Conservation (phyloP, 192 early-diverging fungal genomes). For the Glomus cerebriforme region DNA sequence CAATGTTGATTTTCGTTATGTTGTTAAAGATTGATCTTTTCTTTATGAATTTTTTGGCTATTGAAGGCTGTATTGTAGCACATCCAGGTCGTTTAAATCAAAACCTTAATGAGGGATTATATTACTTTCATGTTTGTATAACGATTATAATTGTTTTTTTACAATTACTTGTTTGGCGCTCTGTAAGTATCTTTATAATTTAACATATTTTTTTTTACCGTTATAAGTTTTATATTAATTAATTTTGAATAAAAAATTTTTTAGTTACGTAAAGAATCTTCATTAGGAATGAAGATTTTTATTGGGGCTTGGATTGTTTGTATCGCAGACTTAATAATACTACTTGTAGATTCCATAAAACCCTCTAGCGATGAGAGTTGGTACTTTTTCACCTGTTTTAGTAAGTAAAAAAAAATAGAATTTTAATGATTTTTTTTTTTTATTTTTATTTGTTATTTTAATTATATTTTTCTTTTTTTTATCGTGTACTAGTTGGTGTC, state of each 20-base stretch:
- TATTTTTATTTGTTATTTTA: not conserved
- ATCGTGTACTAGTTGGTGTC: not conserved
- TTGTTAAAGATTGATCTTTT: conserved; percentile 83
- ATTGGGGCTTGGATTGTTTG: conserved; percentile 7
- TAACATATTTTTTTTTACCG: not conserved
- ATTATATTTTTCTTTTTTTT: not conserved
- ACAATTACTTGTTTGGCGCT: conserved; percentile 2
- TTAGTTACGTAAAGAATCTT: conserved; percentile 14
- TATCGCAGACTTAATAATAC: conserved; percentile 14
- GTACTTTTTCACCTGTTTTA: conserved; percentile 11
- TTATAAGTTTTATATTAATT: not conserved
- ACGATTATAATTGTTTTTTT: conserved; percentile 12
- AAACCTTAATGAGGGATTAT: not conserved
- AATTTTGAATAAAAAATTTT: too few species aligned
- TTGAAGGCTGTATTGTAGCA: conserved; percentile 65
- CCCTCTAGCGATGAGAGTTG: not conserved
- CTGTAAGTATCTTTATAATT: conserved; percentile 9
- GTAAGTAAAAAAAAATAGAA: not conserved
- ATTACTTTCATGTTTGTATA: conserved; percentile 12
- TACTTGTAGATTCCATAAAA: conserved; percentile 2
- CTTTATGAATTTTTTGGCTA: conserved; percentile 76
- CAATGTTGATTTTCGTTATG: conserved; percentile 80
- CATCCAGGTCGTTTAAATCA: not conserved
- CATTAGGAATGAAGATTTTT: conserved; percentile 20
- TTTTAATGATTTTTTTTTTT: not conserved